Evolutionary conservation across 78 protist species (phyloP).

Genomic region (Paulinella micropora): DNA sequence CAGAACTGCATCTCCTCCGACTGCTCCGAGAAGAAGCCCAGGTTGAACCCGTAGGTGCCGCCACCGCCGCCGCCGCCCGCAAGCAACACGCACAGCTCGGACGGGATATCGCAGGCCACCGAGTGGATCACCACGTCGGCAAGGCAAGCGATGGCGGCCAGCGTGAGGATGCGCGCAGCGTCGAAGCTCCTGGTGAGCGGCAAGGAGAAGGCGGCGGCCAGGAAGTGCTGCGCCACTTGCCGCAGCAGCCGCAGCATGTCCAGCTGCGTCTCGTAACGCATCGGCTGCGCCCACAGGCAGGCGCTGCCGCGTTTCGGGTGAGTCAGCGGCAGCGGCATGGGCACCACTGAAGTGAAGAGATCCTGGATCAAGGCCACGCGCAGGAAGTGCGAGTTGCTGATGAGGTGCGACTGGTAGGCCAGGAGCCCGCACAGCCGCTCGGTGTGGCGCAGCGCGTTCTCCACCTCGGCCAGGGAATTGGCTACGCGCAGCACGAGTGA

Average conservation of each 20-base stretch:
- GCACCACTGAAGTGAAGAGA: constrained; percentile 12
- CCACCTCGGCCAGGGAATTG: neutral
- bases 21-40: neutral
- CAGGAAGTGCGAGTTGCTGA: neutral
- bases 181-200: constrained; percentile 4
- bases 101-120: neutral
- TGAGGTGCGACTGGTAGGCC: constrained; percentile 7
- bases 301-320: neutral
- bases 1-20: neutral
- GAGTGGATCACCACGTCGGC: constrained; percentile 22
- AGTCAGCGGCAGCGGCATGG: constrained; percentile 11
- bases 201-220: constrained; percentile 10
- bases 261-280: constrained; percentile 5
- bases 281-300: constrained; percentile 2
- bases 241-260: neutral
- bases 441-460: constrained; percentile 13
- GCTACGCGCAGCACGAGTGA: neutral
- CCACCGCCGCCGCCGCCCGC: constrained; percentile 19
- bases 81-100: constrained; percentile 8
- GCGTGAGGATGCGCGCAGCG: constrained; percentile 10
- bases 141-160: constrained; percentile 20
- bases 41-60: neutral
- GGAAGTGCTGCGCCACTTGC: neutral
- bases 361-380: constrained; percentile 1
- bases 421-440: constrained; percentile 13